Evolutionary conservation across 2,329 filamentous ascomycete species (phyloP), one percentile per base, ranked within the genome.

Genomic region (Dothidotthia symphoricarpi): DNA sequence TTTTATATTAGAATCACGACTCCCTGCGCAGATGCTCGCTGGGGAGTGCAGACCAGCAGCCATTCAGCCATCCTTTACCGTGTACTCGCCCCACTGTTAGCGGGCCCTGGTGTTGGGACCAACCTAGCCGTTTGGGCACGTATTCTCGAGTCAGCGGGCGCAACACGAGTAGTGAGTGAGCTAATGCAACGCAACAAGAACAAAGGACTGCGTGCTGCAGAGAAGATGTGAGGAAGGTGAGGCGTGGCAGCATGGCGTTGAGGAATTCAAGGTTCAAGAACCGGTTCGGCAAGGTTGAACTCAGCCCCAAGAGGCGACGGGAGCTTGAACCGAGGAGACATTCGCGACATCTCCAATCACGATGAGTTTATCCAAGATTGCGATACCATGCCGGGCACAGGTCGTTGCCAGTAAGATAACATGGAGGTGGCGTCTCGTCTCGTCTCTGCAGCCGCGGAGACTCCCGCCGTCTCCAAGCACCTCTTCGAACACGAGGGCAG

Each of bases 11-110:
- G 50, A 39, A 47, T 32, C 24, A 40, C 30, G 38, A 24, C 31
- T 15, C 41, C 11, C 29, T 22, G 4, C 14, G 28, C 31, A 38
- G 32, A 29, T 33, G 31, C 32, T 39, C 34, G 37, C 39, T 28
- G 40, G 48, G 44, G 49, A 42, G 49, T 41, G 41, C 48, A 38
- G 44, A 63, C 63, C 56, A 66, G 54, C 50, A 62, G 52, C 63
- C 63, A 66, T 44, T 66, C 63, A 34, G 60, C 56, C 61, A 61
- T 64, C 35, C 46, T 54, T 51, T 46, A 22, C 34, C 33, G 19
- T 38, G 52, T 49, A 56, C 56, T 49, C 43, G 61, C 60, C 62
- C 61, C 61, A 63, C 62, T 60, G 53, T 57, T 63, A 65, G 61
- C 59, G 62, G 19, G 19, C 19, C 19, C 19, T 22, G 19, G 9